Conservation (phyloP, 2,329 filamentous ascomycete genomes). For the Acephala macrosclerotiorum region DNA sequence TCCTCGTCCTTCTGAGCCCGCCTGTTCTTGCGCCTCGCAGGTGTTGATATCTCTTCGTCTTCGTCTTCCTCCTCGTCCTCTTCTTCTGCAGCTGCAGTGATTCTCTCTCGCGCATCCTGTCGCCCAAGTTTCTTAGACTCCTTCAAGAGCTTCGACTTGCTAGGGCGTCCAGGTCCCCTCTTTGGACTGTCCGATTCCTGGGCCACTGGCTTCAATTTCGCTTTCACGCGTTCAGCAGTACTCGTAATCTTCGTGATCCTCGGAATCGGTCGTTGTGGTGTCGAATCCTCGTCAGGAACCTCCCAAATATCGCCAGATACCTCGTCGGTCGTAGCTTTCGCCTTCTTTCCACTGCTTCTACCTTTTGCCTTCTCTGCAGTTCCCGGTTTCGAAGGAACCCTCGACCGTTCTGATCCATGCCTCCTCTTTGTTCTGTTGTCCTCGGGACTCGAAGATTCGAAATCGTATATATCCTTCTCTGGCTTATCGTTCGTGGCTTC, state of each 20-base stretch:
- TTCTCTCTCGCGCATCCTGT: slow-evolving; percentile 28
- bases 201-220: slow-evolving; percentile 16
- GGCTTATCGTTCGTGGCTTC: background rate
- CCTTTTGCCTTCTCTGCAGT: slow-evolving; percentile 13
- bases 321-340: slow-evolving; percentile 5
- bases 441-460: slow-evolving; percentile 22
- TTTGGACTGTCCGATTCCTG: background rate
- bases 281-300: slow-evolving; percentile 23
- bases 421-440: slow-evolving; percentile 5
- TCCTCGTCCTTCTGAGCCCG: background rate
- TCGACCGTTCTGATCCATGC: slow-evolving; percentile 16
- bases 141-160: slow-evolving; percentile 34
- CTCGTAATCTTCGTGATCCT: slow-evolving; percentile 9
- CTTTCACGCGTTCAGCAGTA: slow-evolving; percentile 21
- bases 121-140: slow-evolving; percentile 31
- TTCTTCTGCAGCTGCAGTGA: slow-evolving; percentile 17
- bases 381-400: slow-evolving; percentile 13
- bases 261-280: background rate
- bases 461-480: slow-evolving; percentile 22
- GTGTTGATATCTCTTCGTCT: slow-evolving; percentile 14
- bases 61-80: slow-evolving; percentile 12
- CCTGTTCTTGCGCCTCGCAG: slow-evolving; percentile 11
- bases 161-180: slow-evolving; percentile 28
- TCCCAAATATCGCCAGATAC: slow-evolving; percentile 28
- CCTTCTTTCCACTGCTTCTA: slow-evolving; percentile 18